Conservation (phyloP, 352 stramenopile genomes). For the Globisporangium emineosum region DNA sequence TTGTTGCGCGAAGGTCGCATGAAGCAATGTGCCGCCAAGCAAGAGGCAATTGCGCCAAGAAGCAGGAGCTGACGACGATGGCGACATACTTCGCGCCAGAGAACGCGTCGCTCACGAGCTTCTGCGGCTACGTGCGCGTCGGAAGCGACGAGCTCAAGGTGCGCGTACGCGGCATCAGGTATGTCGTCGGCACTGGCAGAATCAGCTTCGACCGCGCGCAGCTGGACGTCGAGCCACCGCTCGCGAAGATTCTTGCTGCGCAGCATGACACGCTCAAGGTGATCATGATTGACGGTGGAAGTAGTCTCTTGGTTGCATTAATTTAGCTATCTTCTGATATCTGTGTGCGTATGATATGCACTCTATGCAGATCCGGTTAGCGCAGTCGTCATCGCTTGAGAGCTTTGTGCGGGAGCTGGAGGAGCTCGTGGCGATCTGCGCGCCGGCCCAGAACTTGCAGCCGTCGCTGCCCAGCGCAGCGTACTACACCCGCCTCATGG, state of each 20-base stretch:
- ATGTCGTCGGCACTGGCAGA: slow-evolving; percentile 19
- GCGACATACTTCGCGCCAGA: slow-evolving; percentile 37
- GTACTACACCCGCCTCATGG: slow-evolving; percentile 64
- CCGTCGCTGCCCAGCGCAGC: slow-evolving; percentile 34
- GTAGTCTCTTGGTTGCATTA: neutral
- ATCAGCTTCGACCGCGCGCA: slow-evolving; percentile 34
- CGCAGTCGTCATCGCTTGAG: slow-evolving; percentile 49
- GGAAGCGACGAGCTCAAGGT: slow-evolving; percentile 47
- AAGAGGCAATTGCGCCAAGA: neutral
- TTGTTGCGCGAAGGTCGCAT: neutral
- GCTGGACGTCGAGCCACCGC: slow-evolving; percentile 53
- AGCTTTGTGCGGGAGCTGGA: slow-evolving; percentile 54
- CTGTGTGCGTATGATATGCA: neutral
- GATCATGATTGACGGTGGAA: neutral
- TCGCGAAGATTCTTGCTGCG: slow-evolving; percentile 38
- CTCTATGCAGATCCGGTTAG: slow-evolving; percentile 32
- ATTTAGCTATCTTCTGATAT: neutral
- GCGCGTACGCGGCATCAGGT: slow-evolving; percentile 35
- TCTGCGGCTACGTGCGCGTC: slow-evolving; percentile 56
- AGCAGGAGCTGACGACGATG: neutral
- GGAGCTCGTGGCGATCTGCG: slow-evolving; percentile 54
- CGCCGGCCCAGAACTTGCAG: slow-evolving; percentile 6
- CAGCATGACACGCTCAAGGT: slow-evolving; percentile 54
- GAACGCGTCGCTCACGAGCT: slow-evolving; percentile 34
- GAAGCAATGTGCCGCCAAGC: no score